A percentile compares a stretch with the other conserved stretches of the same genome.
Conservation (phyloP, 805 yeast genomes). For the Candida endomychidarum region DNA sequence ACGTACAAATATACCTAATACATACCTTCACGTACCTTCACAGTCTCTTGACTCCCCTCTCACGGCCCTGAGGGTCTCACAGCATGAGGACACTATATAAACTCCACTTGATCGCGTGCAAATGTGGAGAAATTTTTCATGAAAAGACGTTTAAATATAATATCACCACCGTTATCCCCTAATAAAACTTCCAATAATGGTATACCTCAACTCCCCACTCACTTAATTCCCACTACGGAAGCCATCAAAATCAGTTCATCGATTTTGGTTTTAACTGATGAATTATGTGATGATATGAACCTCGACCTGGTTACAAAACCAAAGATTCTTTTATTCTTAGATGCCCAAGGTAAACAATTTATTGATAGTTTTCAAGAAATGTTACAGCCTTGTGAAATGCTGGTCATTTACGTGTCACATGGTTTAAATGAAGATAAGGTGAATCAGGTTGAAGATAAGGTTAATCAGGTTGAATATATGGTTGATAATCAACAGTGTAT, state of each 20-base stretch:
- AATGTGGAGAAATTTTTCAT: constrained; percentile 4
- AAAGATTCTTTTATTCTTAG: constrained; percentile 26
- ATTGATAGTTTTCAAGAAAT: constrained; percentile 17
- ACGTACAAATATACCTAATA: too few species aligned
- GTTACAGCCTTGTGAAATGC: constrained; percentile 2
- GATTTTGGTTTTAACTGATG: constrained; percentile 32
- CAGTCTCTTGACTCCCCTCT: too few species aligned
- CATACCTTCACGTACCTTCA: too few species aligned
- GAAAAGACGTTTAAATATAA: constrained; percentile 7
- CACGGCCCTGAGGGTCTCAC: too few species aligned
- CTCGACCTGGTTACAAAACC: constrained; percentile 1
- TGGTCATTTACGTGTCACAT: constrained; percentile 10
- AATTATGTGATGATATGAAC: constrained; percentile 93
- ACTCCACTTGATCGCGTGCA: too few species aligned
- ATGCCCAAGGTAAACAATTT: constrained; percentile 33
- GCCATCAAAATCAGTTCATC: constrained; percentile 5
- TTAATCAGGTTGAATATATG: too few species aligned
- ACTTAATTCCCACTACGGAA: constrained; percentile 6
- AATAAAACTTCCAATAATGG: constrained; percentile 5
- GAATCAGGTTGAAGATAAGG: too few species aligned
- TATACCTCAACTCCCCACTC: neutral
- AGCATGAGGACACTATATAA: too few species aligned
- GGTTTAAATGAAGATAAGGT: constrained; percentile 2
- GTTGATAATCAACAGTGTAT: constrained; percentile 21
- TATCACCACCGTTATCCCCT: constrained; percentile 11